Evolutionary conservation across 768 basidiomycete genomes (phyloP).

Genomic region (Psilocybe cyanescens): DNA sequence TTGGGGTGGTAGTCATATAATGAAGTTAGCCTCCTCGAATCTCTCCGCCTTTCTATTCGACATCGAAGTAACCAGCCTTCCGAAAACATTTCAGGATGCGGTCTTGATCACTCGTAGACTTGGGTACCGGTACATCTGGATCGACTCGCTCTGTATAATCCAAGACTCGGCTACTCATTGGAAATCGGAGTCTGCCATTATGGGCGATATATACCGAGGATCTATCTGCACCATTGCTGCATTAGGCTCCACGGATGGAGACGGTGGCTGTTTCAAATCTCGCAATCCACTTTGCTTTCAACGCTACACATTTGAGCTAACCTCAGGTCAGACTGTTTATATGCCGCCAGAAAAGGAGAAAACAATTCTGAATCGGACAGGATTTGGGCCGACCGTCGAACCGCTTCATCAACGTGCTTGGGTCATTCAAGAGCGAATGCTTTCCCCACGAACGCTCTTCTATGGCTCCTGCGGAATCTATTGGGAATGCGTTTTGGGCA

Average conservation of each 20-base stretch:
- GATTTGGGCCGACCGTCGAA: conserved; percentile 9
- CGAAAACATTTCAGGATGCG: conserved; percentile 14
- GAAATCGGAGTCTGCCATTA: conserved; percentile 14
- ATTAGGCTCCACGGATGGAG: conserved; percentile 12
- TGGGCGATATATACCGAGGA: conserved; percentile 15
- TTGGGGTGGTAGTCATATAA: conserved; percentile 13
- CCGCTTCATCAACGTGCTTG: conserved; percentile 14
- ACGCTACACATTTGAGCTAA: conserved; percentile 5
- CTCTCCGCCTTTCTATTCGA: not conserved
- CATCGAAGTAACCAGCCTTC: not conserved
- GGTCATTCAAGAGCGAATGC: conserved; percentile 16
- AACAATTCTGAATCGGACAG: not conserved
- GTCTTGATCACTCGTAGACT: conserved; percentile 9
- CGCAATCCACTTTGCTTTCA: conserved; percentile 17
- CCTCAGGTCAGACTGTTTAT: not conserved
- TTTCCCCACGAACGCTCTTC: conserved; percentile 11
- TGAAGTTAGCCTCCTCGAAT: conserved; percentile 3
- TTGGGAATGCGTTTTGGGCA: conserved; percentile 7
- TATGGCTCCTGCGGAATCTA: conserved; percentile 9
- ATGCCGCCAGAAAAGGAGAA: conserved; percentile 3
- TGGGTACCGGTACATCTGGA: conserved; percentile 15
- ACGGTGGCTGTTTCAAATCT: conserved; percentile 13
- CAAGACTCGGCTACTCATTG: conserved; percentile 15
- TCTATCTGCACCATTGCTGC: conserved; percentile 15
- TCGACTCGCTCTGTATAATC: conserved; percentile 17